Percentiles rank a stretch among this genome's conserved stretches.
These are phyloP conservation scores for Phellopilus nigrolimitatus DNA, from an alignment of 1,284 basidiomycete genomes.

Conservation along the genomic window DNA sequence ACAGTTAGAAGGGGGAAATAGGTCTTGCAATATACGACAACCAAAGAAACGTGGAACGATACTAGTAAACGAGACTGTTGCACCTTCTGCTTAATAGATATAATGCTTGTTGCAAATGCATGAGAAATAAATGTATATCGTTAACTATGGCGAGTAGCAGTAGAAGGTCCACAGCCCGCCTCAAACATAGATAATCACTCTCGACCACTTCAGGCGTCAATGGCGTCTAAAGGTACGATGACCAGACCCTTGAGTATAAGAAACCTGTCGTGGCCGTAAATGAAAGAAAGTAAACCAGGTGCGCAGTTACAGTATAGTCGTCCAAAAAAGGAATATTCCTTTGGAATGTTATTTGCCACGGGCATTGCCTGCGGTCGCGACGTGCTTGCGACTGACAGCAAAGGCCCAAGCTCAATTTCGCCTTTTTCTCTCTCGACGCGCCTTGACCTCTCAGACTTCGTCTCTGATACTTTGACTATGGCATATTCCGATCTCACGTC, in stretches of 20 bases:
- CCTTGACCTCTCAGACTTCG: background rate
- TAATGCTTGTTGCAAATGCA: background rate
- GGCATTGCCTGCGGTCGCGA: too few relatives aligned
- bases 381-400: too few relatives aligned
- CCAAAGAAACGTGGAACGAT: too few relatives aligned
- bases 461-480: slow-evolving; percentile 28
- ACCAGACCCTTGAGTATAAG: slow-evolving; percentile 21
- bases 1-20: too few relatives aligned
- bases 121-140: slow-evolving; percentile 43
- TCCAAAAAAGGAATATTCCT: background rate
- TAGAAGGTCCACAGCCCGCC: slow-evolving; percentile 47
- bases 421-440: background rate
- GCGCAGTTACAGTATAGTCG: background rate
- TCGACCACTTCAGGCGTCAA: slow-evolving; percentile 29
- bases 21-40: too few relatives aligned
- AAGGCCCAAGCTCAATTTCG: background rate
- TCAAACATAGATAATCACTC: slow-evolving; percentile 64
- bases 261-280: slow-evolving; percentile 21
- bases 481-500: slow-evolving; percentile 50
- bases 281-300: background rate
- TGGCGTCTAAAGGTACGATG: slow-evolving; percentile 1
- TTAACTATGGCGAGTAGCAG: slow-evolving; percentile 68
- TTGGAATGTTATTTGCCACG: too few relatives aligned
- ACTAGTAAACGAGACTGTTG: background rate
- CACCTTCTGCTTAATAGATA: too few relatives aligned